Percentiles rank a stretch among this genome's conserved stretches.
phyloP scores from a whole-genome alignment of 1,284 basidiomycete species.

The Rhodotorula sp. region DNA sequence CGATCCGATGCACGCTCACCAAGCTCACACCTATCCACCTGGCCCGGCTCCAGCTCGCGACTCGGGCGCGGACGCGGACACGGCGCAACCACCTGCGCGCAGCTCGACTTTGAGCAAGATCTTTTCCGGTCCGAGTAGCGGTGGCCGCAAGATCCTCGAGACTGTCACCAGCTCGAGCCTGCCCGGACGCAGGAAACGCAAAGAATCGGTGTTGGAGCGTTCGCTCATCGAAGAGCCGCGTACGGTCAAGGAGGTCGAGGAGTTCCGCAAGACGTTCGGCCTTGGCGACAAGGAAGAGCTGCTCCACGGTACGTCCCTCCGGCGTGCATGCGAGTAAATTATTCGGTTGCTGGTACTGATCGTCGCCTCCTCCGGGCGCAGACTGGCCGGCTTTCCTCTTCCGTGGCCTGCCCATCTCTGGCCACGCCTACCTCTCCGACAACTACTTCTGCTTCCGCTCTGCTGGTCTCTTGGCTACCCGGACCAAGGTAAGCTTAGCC shows the following conservation, averaged over 20 bases:
- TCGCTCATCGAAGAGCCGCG: slow-evolving; percentile 15
- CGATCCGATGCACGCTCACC: background rate
- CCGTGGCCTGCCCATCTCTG: slow-evolving; percentile 78
- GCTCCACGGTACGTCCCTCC: slow-evolving; percentile 68
- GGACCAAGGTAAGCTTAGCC: slow-evolving; percentile 64
- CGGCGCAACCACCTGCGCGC: slow-evolving; percentile 1
- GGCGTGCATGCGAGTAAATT: background rate
- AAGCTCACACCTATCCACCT: slow-evolving; percentile 37
- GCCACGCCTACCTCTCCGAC: slow-evolving; percentile 78
- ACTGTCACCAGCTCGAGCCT: slow-evolving; percentile 22
- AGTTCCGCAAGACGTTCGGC: slow-evolving; percentile 61
- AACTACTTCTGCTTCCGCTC: slow-evolving; percentile 89
- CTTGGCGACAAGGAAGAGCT: slow-evolving; percentile 81
- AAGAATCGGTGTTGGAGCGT: slow-evolving; percentile 4
- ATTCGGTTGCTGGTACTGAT: no score
- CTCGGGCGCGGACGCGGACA: background rate
- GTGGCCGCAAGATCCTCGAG: slow-evolving; percentile 33
- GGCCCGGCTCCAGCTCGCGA: slow-evolving; percentile 7
- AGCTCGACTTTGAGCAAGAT: slow-evolving; percentile 20
- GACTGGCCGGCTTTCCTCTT: slow-evolving; percentile 85
- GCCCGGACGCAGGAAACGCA: background rate
- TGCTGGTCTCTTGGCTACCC: slow-evolving; percentile 64
- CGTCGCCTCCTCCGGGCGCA: slow-evolving; percentile 46
- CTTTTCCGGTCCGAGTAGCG: slow-evolving; percentile 8
- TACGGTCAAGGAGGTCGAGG: slow-evolving; percentile 55